These are phyloP conservation scores for Scleroderma bovista DNA, from an alignment of 768 basidiomycete genomes.

Conservation along the genomic window DNA sequence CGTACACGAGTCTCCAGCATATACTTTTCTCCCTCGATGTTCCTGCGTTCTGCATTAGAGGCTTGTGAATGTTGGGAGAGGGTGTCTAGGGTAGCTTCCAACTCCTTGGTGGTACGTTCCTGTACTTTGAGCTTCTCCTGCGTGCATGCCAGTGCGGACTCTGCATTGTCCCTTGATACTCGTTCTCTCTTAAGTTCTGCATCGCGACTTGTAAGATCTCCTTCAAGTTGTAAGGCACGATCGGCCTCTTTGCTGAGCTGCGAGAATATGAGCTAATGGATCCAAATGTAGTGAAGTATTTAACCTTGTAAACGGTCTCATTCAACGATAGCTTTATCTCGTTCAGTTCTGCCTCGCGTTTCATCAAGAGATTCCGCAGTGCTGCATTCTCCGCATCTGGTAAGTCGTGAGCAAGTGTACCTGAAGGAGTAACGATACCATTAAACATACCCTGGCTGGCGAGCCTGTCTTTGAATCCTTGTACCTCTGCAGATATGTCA, in stretches of 20 bases:
- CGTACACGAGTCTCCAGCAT: constrained; percentile 52
- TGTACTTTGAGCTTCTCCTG: constrained; percentile 48
- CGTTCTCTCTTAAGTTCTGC: constrained; percentile 55
- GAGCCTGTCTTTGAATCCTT: constrained; percentile 30
- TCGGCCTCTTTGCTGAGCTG: constrained; percentile 56
- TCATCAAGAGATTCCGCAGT: constrained; percentile 29
- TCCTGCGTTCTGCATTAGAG: constrained; percentile 35
- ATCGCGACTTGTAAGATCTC: constrained; percentile 41
- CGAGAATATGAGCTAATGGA: constrained; percentile 5
- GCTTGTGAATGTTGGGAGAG: constrained; percentile 50
- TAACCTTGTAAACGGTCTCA: constrained; percentile 35
- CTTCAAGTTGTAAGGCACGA: constrained; percentile 51
- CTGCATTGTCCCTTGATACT: constrained; percentile 45
- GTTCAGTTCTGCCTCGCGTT: constrained; percentile 32
- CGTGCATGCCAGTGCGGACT: constrained; percentile 41
- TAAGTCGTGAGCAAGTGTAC: constrained; percentile 4
- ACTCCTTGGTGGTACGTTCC: constrained; percentile 45
- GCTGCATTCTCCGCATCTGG: constrained; percentile 34
- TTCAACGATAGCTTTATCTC: constrained; percentile 29
- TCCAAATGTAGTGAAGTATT: neutral
- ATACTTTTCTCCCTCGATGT: constrained; percentile 53
- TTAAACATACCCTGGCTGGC: constrained; percentile 31
- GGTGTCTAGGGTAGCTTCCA: constrained; percentile 51
- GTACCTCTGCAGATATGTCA: constrained; percentile 35
- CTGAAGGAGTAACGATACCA: neutral